Percentiles rank a stretch among this genome's conserved stretches.
Conservation (phyloP, 768 basidiomycete genomes). For the Russula foetens region DNA sequence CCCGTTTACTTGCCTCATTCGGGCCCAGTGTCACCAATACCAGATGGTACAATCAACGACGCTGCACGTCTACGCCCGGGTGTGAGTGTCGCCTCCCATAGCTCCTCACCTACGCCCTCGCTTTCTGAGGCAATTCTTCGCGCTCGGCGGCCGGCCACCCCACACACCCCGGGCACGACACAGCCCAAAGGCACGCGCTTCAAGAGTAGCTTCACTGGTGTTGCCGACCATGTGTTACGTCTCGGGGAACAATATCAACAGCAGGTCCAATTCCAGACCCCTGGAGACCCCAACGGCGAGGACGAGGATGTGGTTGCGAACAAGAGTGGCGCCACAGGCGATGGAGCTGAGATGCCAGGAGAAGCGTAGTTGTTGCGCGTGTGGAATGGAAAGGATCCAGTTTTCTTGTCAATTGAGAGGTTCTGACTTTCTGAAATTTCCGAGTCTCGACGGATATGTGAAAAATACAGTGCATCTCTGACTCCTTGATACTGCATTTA, state of each 20-base stretch:
- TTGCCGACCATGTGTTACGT: constrained; percentile 40
- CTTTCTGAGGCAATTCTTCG: constrained; percentile 66
- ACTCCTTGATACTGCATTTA: too few relatives aligned
- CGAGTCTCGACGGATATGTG: too few relatives aligned
- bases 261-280: constrained; percentile 5
- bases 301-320: background rate
- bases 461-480: too few relatives aligned
- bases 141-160: constrained; percentile 40
- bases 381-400: too few relatives aligned
- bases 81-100: constrained; percentile 24
- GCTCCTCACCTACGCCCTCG: constrained; percentile 44
- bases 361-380: background rate
- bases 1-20: background rate
- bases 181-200: constrained; percentile 47
- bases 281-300: background rate
- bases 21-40: background rate
- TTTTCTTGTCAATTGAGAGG: too few relatives aligned
- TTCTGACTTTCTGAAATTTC: too few relatives aligned
- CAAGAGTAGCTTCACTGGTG: constrained; percentile 65
- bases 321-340: background rate
- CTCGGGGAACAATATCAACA: constrained; percentile 17
- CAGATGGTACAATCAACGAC: background rate
- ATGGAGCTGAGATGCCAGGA: background rate
- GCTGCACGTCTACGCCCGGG: constrained; percentile 6
- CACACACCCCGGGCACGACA: constrained; percentile 19